Base-by-base conservation (phyloP, 2,329 filamentous ascomycete genomes). In the Xylaria multiplex region DNA sequence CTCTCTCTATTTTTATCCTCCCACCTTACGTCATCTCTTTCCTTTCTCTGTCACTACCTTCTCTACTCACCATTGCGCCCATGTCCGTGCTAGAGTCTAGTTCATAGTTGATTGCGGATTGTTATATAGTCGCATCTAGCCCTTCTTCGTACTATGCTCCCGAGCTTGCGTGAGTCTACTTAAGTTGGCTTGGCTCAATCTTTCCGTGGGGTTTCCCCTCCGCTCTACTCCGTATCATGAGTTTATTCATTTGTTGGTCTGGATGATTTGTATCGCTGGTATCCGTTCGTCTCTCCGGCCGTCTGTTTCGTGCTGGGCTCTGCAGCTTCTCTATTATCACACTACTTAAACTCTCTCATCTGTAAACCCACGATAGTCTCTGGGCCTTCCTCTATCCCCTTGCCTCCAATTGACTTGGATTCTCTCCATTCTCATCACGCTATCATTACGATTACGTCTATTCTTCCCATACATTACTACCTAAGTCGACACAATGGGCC, bases 401-500 rank as follows among this genome's bases (percentile, higher is more conserved):
- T 50, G n/a, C 49, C n/a, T 62, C 54, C 19, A 13, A 27, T 24
- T 45, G 43, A 4, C 35, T 46, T 57, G 27, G 19, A 19, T 50
- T 48, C 5, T 52, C n/a, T 60, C 53, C 16, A 50, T 50, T 50
- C 4, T 32, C 48, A 32, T 32, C 13, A 16, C 42, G 11, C 45
- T 16, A 16, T 55, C 43, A 27, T 35, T 6, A 45, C 43, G 37
- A 50, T n/a, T 27, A 27, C 27, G 6, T 37, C 14, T 37, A 35
- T 45, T 30, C 14, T 40, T 49, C 32, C 24, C 7, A 50, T 45
- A 46, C n/a, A 27, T 42, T 14, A 43, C 46, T 24, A 43, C 22
- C 27, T 40, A 50, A 54, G 42, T 53, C 46, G 43, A 53, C 30
- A 64, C 43, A 30, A 71, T 70, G 68, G 59, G 30, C 55, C 46